Percentiles rank a stretch among this genome's conserved stretches.
These are phyloP conservation scores for Citrullus amarus DNA, from an alignment of 306 rosid genomes.

Conservation along the genomic window DNA sequence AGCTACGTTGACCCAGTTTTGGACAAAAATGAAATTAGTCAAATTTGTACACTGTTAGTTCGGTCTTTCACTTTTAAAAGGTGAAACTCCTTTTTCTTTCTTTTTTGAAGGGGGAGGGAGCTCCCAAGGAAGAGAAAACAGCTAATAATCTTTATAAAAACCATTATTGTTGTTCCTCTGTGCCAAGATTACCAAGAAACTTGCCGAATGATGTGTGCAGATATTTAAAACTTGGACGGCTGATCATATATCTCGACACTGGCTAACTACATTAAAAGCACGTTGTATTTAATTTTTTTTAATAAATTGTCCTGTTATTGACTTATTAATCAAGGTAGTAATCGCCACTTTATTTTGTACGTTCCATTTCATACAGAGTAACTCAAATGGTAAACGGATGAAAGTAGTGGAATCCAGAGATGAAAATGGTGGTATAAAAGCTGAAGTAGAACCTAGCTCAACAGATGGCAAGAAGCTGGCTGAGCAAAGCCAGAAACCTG, in stretches of 20 bases:
- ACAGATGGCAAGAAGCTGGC: constrained; percentile 31
- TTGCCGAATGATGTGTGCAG: neutral
- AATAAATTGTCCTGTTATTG: neutral
- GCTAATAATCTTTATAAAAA: neutral
- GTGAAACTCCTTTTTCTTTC: neutral
- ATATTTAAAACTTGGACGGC: neutral
- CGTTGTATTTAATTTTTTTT: neutral
- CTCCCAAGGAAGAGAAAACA: neutral
- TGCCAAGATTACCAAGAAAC: neutral
- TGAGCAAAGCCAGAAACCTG: constrained; percentile 34
- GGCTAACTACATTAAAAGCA: neutral
- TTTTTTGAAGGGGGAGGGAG: constrained; percentile 4
- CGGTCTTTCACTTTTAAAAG: neutral
- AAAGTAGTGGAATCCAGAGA: constrained; percentile 28
- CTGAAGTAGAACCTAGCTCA: constrained; percentile 40
- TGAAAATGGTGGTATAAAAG: constrained; percentile 24
- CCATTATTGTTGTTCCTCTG: neutral
- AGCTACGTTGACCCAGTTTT: constrained; percentile 10
- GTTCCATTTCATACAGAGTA: constrained; percentile 24
- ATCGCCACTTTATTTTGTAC: neutral
- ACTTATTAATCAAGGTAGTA: neutral
- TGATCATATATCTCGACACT: neutral
- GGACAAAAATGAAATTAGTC: neutral
- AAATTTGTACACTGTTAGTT: neutral
- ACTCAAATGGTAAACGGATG: constrained; percentile 37